phyloP scores from a whole-genome alignment of 78 protist species.

The Ministeria vibrans region DNA sequence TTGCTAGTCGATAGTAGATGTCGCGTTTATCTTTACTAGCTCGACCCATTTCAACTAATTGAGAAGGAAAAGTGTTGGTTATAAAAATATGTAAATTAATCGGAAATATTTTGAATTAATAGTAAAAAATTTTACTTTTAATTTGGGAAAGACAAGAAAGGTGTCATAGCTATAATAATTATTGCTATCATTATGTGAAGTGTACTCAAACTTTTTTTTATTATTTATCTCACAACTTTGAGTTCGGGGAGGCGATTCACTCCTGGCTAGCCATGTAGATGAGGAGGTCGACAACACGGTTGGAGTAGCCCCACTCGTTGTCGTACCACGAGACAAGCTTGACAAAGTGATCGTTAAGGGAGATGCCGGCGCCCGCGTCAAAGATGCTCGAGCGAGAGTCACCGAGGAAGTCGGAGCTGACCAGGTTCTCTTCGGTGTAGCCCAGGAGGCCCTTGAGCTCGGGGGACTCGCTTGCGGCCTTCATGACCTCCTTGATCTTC shows the following conservation, averaged over 20 bases:
- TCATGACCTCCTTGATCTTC: conserved; percentile 72
- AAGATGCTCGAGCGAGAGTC: conserved; percentile 86
- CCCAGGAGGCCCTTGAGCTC: conserved; percentile 79
- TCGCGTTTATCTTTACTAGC: conserved; percentile 78
- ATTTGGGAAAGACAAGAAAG: not conserved
- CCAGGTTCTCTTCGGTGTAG: conserved; percentile 95
- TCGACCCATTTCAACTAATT: conserved; percentile 42
- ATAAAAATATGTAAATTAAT: not conserved
- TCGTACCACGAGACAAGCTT: conserved; percentile 97
- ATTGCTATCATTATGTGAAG: not conserved
- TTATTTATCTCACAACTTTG: too few relatives aligned
- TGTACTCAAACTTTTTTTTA: too few relatives aligned
- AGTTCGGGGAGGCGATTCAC: too few relatives aligned
- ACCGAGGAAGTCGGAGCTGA: conserved; percentile 89
- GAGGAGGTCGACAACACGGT: conserved; percentile 90
- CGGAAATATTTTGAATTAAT: not conserved
- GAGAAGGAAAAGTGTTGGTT: not conserved
- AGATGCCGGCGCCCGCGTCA: conserved; percentile 94
- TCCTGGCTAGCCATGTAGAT: conserved; percentile 28
- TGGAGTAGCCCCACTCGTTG: conserved; percentile 96
- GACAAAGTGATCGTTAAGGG: conserved; percentile 88
- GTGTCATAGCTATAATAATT: not conserved
- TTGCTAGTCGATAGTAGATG: conserved; percentile 96
- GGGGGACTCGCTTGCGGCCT: conserved; percentile 74
- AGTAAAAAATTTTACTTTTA: not conserved